A percentile compares a stretch with the other conserved stretches of the same genome.
Conservation (phyloP, 192 early-diverging fungal species). For the Chytriomyces sp. region DNA sequence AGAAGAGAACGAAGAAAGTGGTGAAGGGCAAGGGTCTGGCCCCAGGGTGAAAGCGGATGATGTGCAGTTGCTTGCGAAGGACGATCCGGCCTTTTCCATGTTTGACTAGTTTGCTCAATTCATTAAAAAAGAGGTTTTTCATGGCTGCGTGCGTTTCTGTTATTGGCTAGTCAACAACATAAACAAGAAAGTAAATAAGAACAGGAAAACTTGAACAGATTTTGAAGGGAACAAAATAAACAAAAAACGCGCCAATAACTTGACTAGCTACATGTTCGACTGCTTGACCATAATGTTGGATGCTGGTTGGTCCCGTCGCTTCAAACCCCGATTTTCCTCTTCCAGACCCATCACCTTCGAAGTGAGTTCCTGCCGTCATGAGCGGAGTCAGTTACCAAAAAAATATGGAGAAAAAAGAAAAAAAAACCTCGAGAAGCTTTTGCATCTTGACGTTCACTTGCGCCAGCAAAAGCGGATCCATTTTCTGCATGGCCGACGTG, state of each 20-base stretch:
- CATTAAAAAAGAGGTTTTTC: no score
- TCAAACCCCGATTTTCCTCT: conserved; percentile 42
- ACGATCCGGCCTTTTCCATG: conserved; percentile 32
- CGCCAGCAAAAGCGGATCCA: conserved; percentile 55
- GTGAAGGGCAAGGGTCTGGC: background rate
- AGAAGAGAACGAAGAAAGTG: background rate
- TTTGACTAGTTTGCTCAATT: conserved; percentile 16
- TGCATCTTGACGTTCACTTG: conserved; percentile 67
- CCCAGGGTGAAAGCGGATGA: conserved; percentile 1
- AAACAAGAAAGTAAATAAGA: background rate
- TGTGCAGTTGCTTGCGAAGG: conserved; percentile 19
- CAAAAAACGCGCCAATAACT: no score
- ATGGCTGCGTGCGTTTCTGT: background rate
- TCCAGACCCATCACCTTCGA: conserved; percentile 55
- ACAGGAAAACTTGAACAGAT: no score
- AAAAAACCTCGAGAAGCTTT: conserved; percentile 57
- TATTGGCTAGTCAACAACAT: background rate
- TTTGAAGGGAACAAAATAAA: no score
- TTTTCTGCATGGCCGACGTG: conserved; percentile 55
- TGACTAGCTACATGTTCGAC: background rate
- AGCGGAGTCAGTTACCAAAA: background rate
- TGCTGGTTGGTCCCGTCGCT: background rate
- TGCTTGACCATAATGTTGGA: conserved; percentile 2
- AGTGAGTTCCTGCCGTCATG: conserved; percentile 48
- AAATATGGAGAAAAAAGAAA: background rate